Base-by-base conservation (phyloP, 768 basidiomycete species). In the Galerina marginata region DNA sequence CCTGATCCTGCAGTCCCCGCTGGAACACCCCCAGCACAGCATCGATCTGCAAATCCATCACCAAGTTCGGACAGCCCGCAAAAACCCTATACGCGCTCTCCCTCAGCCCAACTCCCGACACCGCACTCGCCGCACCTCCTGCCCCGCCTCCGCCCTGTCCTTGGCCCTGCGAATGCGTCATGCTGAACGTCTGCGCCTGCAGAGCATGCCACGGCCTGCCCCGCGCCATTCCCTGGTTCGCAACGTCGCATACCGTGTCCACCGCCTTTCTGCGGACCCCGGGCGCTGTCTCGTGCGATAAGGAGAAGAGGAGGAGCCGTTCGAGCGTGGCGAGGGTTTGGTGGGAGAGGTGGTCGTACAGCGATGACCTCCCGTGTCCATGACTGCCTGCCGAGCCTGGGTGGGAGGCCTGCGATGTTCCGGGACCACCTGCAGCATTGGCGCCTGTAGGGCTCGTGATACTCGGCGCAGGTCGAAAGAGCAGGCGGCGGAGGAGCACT, bases 191-290 rank as follows among this genome's bases (percentile, higher is more conserved):
- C 55, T 88, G 89, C 0, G 83, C 84, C 68, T 93, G 92, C 1
- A 93, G 77, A 2, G 88, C 88, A 68, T 92, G 91, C 92, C 92
- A 94, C 2, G 91, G 91, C 9, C 90, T 74, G 0, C 92, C 92
- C 2, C 91, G 82, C 14, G 73, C 70, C 89, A 93, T 91, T 10
- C 85, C 84, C 59, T 90, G 85, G 56, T 88, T 89, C 6, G 92
- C 88, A 29, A 93, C 75, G 66, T 93, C 92, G 60, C 85, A 86
- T 23, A 90, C 81, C 2, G 91, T 90, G 67, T 93, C 91, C 12
- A 90, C 88, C 2, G 85, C 79, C 72, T 90, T 91, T 15, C 84
- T 81, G 14, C 91, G 79, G 11, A 92, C 90, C n/a, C 77, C 72
- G 14, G 79, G 67, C 4, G 81, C 72, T 0, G 79, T 79, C 66